These are phyloP conservation scores for Fusarium sp. DNA, from an alignment of 2,329 filamentous ascomycete species.

Conservation along the genomic window DNA sequence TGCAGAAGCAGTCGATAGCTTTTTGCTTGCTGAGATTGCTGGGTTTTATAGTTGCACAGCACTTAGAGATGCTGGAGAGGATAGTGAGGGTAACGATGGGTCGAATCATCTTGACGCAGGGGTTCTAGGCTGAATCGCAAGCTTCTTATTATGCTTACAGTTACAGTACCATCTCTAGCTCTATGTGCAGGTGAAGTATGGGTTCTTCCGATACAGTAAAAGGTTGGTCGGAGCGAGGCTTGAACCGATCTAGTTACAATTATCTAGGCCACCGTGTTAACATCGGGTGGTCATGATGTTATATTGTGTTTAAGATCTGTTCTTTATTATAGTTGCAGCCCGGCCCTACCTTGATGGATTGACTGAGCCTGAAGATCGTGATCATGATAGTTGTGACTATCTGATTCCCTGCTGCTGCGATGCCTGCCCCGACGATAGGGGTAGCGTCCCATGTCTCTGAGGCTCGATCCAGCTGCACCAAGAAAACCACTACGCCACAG, in stretches of 20 bases:
- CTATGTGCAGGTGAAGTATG: not conserved
- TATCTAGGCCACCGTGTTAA: too few relatives aligned
- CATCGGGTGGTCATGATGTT: too few relatives aligned
- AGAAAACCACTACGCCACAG: too few relatives aligned
- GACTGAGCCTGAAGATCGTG: too few relatives aligned
- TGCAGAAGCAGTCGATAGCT: conserved; percentile 21
- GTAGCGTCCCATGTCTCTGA: too few relatives aligned
- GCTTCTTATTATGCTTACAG: not conserved
- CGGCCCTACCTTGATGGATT: too few relatives aligned
- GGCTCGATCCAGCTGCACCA: too few relatives aligned
- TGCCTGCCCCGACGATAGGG: too few relatives aligned
- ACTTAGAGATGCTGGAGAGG: not conserved
- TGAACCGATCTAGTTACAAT: not conserved
- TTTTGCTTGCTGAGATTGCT: conserved; percentile 5
- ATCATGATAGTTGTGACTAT: too few relatives aligned
- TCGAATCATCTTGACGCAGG: not conserved
- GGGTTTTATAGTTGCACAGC: not conserved
- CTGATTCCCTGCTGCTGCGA: too few relatives aligned
- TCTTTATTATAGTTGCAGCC: too few relatives aligned
- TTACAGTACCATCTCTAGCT: not conserved
- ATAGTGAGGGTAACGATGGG: not conserved
- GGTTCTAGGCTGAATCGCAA: not conserved
- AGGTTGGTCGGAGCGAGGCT: not conserved
- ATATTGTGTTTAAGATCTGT: too few relatives aligned
- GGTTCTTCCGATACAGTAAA: not conserved